phyloP scores from a whole-genome alignment of 2,329 filamentous ascomycete species.

The Botrytis tulipae region DNA sequence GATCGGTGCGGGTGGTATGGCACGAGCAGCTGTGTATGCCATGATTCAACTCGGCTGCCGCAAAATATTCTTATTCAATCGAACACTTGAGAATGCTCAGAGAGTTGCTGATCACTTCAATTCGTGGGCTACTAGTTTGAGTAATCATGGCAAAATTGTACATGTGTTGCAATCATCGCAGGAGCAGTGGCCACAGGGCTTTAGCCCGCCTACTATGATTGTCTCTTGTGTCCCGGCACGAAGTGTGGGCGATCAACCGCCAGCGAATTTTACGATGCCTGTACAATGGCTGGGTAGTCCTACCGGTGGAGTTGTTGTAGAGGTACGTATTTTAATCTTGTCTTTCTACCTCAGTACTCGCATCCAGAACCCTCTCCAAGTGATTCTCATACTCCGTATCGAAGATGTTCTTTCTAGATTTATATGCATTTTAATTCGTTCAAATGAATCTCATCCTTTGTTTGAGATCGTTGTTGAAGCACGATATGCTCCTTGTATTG shows the following conservation, averaged over 20 bases:
- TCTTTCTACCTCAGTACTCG: not conserved
- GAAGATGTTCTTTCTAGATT: not conserved
- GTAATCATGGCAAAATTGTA: slow-evolving; percentile 35
- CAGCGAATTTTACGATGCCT: slow-evolving; percentile 69
- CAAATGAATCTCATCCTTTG: not conserved
- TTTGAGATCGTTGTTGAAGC: not conserved
- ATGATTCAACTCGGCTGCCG: slow-evolving; percentile 75
- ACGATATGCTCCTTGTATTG: not conserved
- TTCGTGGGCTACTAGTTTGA: slow-evolving; percentile 40
- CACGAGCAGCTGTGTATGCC: slow-evolving; percentile 72
- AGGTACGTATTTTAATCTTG: slow-evolving; percentile 41
- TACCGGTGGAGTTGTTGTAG: slow-evolving; percentile 73
- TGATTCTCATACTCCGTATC: not conserved
- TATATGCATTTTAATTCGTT: not conserved
- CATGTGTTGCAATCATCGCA: slow-evolving; percentile 55
- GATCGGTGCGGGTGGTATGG: slow-evolving; percentile 72
- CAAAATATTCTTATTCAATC: slow-evolving; percentile 73
- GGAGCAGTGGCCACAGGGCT: slow-evolving; percentile 63
- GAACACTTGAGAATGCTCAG: slow-evolving; percentile 62
- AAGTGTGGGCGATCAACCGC: slow-evolving; percentile 59
- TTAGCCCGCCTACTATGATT: slow-evolving; percentile 68
- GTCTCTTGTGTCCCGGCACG: slow-evolving; percentile 75
- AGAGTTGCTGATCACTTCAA: slow-evolving; percentile 69
- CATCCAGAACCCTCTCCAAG: not conserved
- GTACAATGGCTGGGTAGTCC: slow-evolving; percentile 67